phyloP scores from a whole-genome alignment of 331 rosid species.

The Acacia concinna region DNA sequence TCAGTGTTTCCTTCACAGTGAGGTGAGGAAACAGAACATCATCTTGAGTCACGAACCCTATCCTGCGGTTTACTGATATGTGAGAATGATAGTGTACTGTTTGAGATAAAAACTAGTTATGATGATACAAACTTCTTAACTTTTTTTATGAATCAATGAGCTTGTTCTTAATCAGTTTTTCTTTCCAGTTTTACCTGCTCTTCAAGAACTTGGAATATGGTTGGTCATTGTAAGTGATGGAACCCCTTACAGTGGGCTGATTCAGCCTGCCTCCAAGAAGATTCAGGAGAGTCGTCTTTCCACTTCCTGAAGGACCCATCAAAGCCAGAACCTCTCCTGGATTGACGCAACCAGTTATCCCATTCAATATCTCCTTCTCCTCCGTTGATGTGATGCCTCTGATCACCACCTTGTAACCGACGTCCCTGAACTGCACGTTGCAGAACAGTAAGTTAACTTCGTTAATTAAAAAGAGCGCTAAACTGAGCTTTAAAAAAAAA shows the following conservation, averaged over 20 bases:
- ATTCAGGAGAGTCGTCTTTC: slow-evolving; percentile 83
- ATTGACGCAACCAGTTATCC: slow-evolving; percentile 76
- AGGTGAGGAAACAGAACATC: slow-evolving; percentile 94
- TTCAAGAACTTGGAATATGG: slow-evolving; percentile 80
- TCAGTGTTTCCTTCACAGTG: slow-evolving; percentile 89
- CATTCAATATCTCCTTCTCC: slow-evolving; percentile 82
- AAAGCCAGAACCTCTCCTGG: slow-evolving; percentile 95
- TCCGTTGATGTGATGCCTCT: slow-evolving; percentile 66
- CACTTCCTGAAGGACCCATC: slow-evolving; percentile 99
- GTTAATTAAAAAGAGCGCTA: background rate
- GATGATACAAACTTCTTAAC: background rate
- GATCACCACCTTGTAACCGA: slow-evolving; percentile 70
- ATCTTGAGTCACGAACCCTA: slow-evolving; percentile 96
- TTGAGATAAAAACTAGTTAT: background rate
- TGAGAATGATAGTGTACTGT: background rate
- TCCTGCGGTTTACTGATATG: slow-evolving; percentile 51
- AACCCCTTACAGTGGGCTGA: slow-evolving; percentile 54
- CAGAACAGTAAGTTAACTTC: slow-evolving; percentile 5
- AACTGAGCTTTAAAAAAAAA: slow-evolving; percentile 21
- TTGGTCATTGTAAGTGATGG: slow-evolving; percentile 77
- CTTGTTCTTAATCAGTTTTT: background rate
- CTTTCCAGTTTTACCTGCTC: slow-evolving; percentile 66
- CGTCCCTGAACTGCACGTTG: slow-evolving; percentile 77
- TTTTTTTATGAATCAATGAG: background rate
- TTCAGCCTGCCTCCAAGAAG: slow-evolving; percentile 76